Percentiles rank a stretch among this genome's conserved stretches.
Conservation (phyloP, 257 asterid species). For the Solanum pennellii region DNA sequence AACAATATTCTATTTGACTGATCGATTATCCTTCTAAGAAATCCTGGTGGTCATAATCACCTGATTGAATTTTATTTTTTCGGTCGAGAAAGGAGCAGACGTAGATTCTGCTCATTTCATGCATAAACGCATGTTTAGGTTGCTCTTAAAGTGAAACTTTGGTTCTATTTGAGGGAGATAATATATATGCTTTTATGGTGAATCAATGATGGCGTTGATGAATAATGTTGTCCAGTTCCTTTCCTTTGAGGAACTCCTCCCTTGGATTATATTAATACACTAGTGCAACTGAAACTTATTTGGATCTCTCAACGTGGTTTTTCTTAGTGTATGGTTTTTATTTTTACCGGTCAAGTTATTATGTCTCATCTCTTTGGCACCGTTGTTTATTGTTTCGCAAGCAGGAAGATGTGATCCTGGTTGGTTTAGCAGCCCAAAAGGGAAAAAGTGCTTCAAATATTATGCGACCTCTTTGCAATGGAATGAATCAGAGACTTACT, state of each 20-base stretch:
- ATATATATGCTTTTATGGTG: background rate
- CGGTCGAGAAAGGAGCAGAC: background rate
- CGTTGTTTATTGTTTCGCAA: background rate
- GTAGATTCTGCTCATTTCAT: background rate
- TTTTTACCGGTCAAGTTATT: background rate
- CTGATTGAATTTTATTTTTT: background rate
- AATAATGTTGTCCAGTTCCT: background rate
- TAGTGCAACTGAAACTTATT: background rate
- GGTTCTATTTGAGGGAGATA: background rate
- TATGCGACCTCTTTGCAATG: constrained; percentile 41
- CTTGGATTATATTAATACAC: background rate
- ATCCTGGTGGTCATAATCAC: background rate
- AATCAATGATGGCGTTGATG: background rate
- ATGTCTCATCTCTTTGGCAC: background rate
- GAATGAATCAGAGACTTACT: constrained; percentile 61
- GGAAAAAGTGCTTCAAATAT: constrained; percentile 44
- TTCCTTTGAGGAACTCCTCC: background rate
- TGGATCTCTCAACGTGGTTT: background rate
- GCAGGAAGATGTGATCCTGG: constrained; percentile 58
- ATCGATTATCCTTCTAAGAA: background rate
- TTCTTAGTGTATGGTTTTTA: background rate
- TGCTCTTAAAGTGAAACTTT: background rate
- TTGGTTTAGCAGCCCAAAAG: constrained; percentile 42
- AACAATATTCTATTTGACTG: background rate
- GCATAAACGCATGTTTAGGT: background rate